Base-by-base conservation (phyloP, 192 early-diverging fungal species). In the Entomortierella lignicola region DNA sequence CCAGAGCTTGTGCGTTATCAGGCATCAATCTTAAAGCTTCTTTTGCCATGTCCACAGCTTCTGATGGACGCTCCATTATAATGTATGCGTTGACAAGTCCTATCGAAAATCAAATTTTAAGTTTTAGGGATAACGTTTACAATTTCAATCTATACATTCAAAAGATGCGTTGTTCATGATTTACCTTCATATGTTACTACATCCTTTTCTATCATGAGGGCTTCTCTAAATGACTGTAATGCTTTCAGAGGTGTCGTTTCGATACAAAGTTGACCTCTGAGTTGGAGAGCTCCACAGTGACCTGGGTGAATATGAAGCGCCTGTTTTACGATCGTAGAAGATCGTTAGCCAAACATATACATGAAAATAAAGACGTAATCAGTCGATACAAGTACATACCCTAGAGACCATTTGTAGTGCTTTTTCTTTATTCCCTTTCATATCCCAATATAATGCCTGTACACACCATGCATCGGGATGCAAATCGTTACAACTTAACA, bases 401-500 rank as follows among this genome's bases (percentile, higher is more conserved):
- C 31, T 60, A 20, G 55, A 60, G 6, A 61, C 43, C 63, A 67
- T 55, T 25, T 55, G 64, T 2, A 74, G 41, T 13, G 72, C 72
- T 31, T 39, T 74, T 18, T 66, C 52, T 37, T 41, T 60, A 10
- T 74, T 29, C 2, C 51, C 57, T n/a, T 48, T 55, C 41, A 52
- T 55, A 3, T 66, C 58, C 63, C 55, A 74, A 47, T 50, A 62
- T 29, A 67, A 21, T 1, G 64, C 72, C 44, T 44, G 48, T 11
- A 74, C 64, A 29, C 72, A 74, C 72, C 72, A 74, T 20, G 61
- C 32, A 37, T 74, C 72, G 7, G 72, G 72, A 55, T 67, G 64
- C 17, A 25, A 55, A 21, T 67, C 64, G 17, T 61, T 74, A 23
- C 41, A 53, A 17, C 21, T 23, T 58, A 66, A 18, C 13, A 74